Conservation (phyloP, 805 yeast genomes). For the Candida lessepsii region DNA sequence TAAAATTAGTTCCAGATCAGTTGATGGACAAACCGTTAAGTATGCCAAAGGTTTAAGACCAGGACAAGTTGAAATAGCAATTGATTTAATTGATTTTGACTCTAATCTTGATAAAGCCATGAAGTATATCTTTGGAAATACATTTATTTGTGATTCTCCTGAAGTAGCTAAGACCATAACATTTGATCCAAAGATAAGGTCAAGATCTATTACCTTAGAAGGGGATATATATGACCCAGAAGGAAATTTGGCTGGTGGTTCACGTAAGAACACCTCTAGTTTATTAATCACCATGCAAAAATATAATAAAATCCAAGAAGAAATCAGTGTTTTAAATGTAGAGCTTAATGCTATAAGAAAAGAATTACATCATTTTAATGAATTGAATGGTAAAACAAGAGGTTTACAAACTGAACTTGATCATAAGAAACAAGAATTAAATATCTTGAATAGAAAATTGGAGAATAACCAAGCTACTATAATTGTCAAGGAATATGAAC, state of each 20-base stretch:
- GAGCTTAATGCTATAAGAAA: slow-evolving; percentile 41
- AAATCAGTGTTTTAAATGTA: slow-evolving; percentile 39
- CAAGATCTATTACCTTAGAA: slow-evolving; percentile 82
- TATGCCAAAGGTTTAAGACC: slow-evolving; percentile 79
- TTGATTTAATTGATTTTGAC: slow-evolving; percentile 75
- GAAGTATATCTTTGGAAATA: slow-evolving; percentile 87
- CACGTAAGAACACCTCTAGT: slow-evolving; percentile 59
- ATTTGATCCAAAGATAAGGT: slow-evolving; percentile 74
- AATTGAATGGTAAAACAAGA: slow-evolving; percentile 49
- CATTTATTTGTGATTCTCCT: slow-evolving; percentile 85
- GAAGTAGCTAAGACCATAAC: slow-evolving; percentile 88
- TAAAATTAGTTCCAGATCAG: slow-evolving; percentile 64
- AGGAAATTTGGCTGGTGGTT: slow-evolving; percentile 96
- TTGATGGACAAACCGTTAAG: slow-evolving; percentile 51
- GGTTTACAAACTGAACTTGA: slow-evolving; percentile 58
- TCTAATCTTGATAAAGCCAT: slow-evolving; percentile 73
- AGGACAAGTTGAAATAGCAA: slow-evolving; percentile 83
- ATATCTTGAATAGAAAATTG: slow-evolving; percentile 52
- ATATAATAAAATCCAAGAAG: slow-evolving; percentile 47
- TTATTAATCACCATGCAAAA: slow-evolving; percentile 65
- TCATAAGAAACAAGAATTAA: slow-evolving; percentile 57
- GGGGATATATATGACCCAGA: slow-evolving; percentile 97
- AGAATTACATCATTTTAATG: slow-evolving; percentile 43
- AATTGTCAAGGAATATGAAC: slow-evolving; percentile 50
- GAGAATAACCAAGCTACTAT: slow-evolving; percentile 56